These are phyloP conservation scores for Exophiala lecanii-corni DNA, from an alignment of 2,329 filamentous ascomycete genomes.

Conservation along the genomic window DNA sequence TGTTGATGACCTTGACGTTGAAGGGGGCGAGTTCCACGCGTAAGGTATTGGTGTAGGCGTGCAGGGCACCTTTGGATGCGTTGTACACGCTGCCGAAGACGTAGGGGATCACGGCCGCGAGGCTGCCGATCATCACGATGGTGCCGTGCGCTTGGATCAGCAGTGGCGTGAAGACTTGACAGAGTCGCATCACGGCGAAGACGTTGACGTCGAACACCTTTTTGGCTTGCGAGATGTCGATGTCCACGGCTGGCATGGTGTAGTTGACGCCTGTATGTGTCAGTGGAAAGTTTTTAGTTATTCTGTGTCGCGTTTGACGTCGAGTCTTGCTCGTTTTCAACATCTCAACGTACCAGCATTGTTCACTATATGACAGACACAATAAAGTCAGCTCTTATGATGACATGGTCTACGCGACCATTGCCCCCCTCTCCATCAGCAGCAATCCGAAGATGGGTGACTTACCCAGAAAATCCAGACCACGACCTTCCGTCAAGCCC, in stretches of 20 bases:
- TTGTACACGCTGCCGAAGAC: slow-evolving; percentile 44
- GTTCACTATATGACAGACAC: no score
- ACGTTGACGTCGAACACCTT: slow-evolving; percentile 35
- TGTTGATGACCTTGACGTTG: slow-evolving; percentile 49
- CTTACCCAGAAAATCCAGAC: slow-evolving; percentile 23
- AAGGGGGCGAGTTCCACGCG: slow-evolving; percentile 40
- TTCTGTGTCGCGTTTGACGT: slow-evolving; percentile 19
- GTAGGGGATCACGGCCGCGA: slow-evolving; percentile 22
- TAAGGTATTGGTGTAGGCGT: slow-evolving; percentile 54
- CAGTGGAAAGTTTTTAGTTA: no score
- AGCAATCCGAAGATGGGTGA: no score
- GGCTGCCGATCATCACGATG: slow-evolving; percentile 21
- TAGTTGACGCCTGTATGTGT: slow-evolving; percentile 14
- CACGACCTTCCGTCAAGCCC: slow-evolving; percentile 15
- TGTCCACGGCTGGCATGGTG: slow-evolving; percentile 30
- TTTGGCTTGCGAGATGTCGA: slow-evolving; percentile 29
- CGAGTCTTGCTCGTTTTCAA: no score
- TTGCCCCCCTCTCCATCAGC: no score
- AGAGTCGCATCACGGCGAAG: slow-evolving; percentile 31
- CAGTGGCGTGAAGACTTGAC: slow-evolving; percentile 33
- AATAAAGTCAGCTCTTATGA: no score
- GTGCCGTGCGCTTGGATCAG: slow-evolving; percentile 20
- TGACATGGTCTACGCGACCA: no score
- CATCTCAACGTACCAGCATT: background rate
- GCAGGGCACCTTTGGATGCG: slow-evolving; percentile 56